Base-by-base conservation (phyloP, 139 green algal species). In the Chlamydomonas sphaeroides region DNA sequence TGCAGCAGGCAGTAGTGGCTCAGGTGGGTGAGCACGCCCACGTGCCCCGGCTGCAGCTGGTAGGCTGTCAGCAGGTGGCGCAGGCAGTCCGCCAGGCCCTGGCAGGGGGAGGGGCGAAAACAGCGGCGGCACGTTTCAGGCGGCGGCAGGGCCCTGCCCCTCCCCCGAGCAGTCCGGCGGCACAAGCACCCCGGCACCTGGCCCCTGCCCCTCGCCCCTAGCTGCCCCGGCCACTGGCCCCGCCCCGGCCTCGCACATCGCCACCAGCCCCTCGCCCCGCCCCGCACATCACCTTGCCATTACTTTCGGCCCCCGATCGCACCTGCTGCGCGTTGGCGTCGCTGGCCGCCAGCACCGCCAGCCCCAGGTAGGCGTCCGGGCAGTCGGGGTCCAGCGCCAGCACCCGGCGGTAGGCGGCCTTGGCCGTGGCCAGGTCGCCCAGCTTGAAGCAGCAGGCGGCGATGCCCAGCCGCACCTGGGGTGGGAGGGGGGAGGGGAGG, bases 391-490 rank as follows among this genome's bases (percentile, higher is more conserved):
- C 82, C 57, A 98, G 87, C 71, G 93, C 78, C 86, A 98, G 83
- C 67, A 93, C 91, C 15, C 95, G 87, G 66, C 88, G 56, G 80
- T 91, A 97, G 3, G 94, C 93, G 20, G 85, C 76, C 45, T 56
- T 30, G 1, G 81, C 78, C 14, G 86, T 92, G 42, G 21, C 69
- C 21, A 91, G 72, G 45, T 93, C 85, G 38, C 94, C 93, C 57
- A 96, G 78, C 38, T 83, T 79, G 61, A 95, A 93, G 65, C 88
- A 85, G 85, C 93, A 97, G 0, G 90, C 90, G 1, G 88, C 95
- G 23, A 98, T 93, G 85, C 95, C 95, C 74, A 98, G 88, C 21
- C 95, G 92, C 42, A n/a, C n/a, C n/a, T n/a, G n/a, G n/a, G n/a
- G n/a, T n/a, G n/a, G n/a, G n/a, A n/a, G n/a, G n/a, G n/a, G n/a